These are phyloP conservation scores for Arachnomyces sp. DNA, from an alignment of 2,329 filamentous ascomycete species.

Conservation along the genomic window DNA sequence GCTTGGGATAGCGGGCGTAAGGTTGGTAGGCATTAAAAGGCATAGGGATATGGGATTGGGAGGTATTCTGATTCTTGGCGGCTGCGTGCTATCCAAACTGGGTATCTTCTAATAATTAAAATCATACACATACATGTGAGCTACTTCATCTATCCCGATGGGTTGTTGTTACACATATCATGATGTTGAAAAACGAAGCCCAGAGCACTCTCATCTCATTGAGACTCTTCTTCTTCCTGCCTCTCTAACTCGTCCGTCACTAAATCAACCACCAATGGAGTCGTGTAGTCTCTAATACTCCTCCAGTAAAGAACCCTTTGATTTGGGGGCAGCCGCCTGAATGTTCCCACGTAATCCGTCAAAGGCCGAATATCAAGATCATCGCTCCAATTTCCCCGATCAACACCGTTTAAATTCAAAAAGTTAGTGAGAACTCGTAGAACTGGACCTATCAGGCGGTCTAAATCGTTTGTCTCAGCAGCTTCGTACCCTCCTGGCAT, in stretches of 20 bases:
- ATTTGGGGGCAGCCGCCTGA: constrained; percentile 21
- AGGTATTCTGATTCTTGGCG: too few relatives aligned
- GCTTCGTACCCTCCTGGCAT: constrained; percentile 17
- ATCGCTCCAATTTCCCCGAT: constrained; percentile 35
- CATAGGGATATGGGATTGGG: constrained; percentile 6
- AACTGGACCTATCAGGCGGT: constrained; percentile 22
- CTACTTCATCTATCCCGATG: too few relatives aligned
- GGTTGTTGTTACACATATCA: too few relatives aligned
- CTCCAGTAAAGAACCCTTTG: constrained; percentile 13
- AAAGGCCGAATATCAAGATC: constrained; percentile 28
- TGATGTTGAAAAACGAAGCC: too few relatives aligned
- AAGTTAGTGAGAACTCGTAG: constrained; percentile 29
- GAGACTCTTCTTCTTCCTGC: constrained; percentile 14
- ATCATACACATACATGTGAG: too few relatives aligned
- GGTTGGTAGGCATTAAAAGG: not conserved
- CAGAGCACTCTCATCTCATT: too few relatives aligned
- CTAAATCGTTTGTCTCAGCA: constrained; percentile 23
- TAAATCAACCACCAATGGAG: constrained; percentile 25
- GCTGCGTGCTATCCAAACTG: too few relatives aligned
- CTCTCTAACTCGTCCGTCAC: constrained; percentile 31
- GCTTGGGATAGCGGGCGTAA: too few relatives aligned
- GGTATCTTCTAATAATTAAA: too few relatives aligned
- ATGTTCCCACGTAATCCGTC: constrained; percentile 28
- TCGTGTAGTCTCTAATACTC: constrained; percentile 21
- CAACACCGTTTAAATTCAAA: constrained; percentile 31